A percentile compares a stretch with the other conserved stretches of the same genome.
Conservation (phyloP, 306 rosid species). For the Comarum palustre region DNA sequence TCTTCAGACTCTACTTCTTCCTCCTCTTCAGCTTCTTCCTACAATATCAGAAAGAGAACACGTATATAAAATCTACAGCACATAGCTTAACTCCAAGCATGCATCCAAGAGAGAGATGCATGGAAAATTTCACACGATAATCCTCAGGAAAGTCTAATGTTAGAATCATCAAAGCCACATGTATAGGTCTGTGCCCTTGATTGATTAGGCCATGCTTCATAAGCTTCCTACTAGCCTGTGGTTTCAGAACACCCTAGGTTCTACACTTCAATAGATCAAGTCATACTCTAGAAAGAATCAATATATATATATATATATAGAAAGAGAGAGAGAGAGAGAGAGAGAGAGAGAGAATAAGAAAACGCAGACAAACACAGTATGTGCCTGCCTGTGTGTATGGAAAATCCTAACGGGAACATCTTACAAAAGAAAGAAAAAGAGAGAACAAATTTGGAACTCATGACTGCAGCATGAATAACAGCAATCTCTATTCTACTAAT, state of each 20-base stretch:
- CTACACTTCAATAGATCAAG: background rate
- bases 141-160: background rate
- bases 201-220: background rate
- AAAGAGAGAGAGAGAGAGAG: no score
- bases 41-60: conserved; percentile 19
- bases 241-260: background rate
- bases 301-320: background rate
- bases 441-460: background rate
- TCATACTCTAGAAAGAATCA: background rate
- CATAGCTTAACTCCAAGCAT: background rate
- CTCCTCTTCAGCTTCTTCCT: conserved; percentile 62
- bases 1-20: conserved; percentile 48
- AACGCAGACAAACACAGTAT: background rate
- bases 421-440: no score
- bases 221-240: background rate
- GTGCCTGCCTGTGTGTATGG: background rate
- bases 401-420: no score
- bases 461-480: background rate
- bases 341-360: background rate
- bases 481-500: background rate
- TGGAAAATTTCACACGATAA: background rate
- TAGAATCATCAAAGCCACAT: background rate
- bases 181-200: background rate
- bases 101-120: background rate
- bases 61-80: background rate